Conservation (phyloP, 2,329 filamentous ascomycete species). For the Graphilbum fragrans region DNA sequence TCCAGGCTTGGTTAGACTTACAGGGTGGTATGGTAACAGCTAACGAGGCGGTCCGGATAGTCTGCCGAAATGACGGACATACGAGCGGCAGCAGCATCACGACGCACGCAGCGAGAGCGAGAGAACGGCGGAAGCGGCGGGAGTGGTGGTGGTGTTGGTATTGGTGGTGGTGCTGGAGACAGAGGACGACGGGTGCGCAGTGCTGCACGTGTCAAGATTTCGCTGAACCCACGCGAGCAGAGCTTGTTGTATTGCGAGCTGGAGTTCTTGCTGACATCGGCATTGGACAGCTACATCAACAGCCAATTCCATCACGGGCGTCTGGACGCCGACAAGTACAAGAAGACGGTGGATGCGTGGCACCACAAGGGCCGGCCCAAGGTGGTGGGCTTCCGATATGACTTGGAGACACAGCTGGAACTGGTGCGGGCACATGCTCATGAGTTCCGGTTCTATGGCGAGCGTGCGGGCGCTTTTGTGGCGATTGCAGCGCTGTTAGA, state of each 20-base stretch:
- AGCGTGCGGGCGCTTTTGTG: constrained; percentile 25
- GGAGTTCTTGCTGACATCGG: constrained; percentile 39
- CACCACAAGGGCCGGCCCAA: constrained; percentile 37
- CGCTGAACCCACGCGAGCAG: constrained; percentile 42
- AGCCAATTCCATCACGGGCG: constrained; percentile 43
- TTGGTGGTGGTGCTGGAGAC: too few species aligned
- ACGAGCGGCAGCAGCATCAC: constrained; percentile 10
- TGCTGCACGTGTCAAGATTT: constrained; percentile 28
- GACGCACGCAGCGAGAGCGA: constrained; percentile 7
- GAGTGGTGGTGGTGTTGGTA: too few species aligned
- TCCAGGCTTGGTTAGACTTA: too few species aligned
- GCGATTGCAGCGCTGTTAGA: constrained; percentile 36
- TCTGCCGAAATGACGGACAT: constrained; percentile 22
- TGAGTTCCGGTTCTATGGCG: constrained; percentile 43
- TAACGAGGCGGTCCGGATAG: constrained; percentile 2
- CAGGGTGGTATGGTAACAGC: constrained; percentile 2
- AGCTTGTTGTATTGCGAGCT: constrained; percentile 47
- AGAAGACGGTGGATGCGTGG: constrained; percentile 39
- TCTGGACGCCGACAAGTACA: constrained; percentile 36
- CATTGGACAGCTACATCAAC: constrained; percentile 39
- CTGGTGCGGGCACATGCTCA: constrained; percentile 33
- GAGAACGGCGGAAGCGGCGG: constrained; percentile 10
- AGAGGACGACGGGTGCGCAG: not conserved
- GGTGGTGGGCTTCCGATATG: constrained; percentile 45
- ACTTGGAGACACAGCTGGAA: constrained; percentile 48